phyloP scores from a whole-genome alignment of 169 alveolate genomes.

The Plasmodium gonderi region DNA sequence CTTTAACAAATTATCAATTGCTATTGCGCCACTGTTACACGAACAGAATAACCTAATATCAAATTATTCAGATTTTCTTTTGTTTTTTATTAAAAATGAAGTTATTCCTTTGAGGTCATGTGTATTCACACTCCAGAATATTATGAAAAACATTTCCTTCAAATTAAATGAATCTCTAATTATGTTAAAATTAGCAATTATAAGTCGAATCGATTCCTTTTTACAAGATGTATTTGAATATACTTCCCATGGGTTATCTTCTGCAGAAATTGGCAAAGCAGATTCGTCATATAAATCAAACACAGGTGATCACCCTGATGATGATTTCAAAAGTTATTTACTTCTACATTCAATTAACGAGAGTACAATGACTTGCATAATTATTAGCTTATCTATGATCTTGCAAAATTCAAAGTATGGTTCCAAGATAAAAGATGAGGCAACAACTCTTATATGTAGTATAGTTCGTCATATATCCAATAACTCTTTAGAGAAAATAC shows the following conservation, averaged over 20 bases:
- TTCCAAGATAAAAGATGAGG: conserved; percentile 13
- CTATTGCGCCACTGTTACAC: conserved; percentile 33
- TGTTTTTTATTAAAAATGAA: conserved; percentile 33
- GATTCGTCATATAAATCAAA: too few relatives aligned
- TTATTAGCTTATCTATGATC: conserved; percentile 46
- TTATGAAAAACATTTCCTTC: conserved; percentile 23
- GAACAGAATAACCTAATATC: conserved; percentile 43
- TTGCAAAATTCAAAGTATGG: conserved; percentile 46
- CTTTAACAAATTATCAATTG: conserved; percentile 34
- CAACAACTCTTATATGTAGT: not conserved
- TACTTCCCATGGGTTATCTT: not conserved
- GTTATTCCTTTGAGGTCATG: conserved; percentile 68
- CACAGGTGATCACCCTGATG: not conserved
- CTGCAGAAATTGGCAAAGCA: too few relatives aligned
- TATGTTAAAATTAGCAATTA: conserved; percentile 8
- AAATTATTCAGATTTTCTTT: not conserved
- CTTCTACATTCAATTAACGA: conserved; percentile 67
- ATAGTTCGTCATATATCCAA: conserved; percentile 19
- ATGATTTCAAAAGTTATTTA: conserved; percentile 3
- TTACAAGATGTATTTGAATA: not conserved
- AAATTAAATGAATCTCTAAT: conserved; percentile 1
- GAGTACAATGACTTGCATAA: conserved; percentile 45
- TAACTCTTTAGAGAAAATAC: conserved; percentile 23
- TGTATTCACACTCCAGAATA: conserved; percentile 45
- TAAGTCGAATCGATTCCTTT: conserved; percentile 23